A percentile compares a stretch with the other conserved stretches of the same genome.
Conservation (phyloP, 1,284 basidiomycete species). For the Irpex sp. region DNA sequence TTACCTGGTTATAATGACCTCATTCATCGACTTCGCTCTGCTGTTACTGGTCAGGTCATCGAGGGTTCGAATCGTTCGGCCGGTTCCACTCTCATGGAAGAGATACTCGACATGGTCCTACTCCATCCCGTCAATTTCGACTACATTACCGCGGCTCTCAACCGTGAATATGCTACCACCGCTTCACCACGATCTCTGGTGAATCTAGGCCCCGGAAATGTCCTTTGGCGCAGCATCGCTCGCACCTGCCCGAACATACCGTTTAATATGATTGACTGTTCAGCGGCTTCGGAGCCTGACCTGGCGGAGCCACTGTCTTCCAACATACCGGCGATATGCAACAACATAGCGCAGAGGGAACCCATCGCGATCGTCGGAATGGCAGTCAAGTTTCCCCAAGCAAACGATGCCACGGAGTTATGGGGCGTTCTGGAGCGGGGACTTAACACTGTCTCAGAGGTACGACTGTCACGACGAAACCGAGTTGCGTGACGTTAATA, state of each 20-base stretch:
- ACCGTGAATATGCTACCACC: conserved; percentile 19
- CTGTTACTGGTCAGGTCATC: conserved; percentile 40
- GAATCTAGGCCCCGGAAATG: conserved; percentile 54
- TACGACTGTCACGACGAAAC: conserved; percentile 25
- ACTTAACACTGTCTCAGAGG: conserved; percentile 55
- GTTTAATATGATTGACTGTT: conserved; percentile 28
- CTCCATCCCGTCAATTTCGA: conserved; percentile 55
- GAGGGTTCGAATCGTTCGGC: conserved; percentile 12
- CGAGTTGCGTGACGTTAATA: background rate
- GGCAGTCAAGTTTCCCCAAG: conserved; percentile 63
- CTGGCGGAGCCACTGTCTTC: background rate
- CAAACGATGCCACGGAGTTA: conserved; percentile 39
- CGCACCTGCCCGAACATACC: conserved; percentile 27
- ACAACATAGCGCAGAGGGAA: conserved; percentile 34
- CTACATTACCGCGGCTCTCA: conserved; percentile 32
- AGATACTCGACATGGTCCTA: conserved; percentile 57
- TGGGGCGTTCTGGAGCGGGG: conserved; percentile 61
- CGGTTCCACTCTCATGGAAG: conserved; percentile 37
- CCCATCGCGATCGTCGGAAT: conserved; percentile 70
- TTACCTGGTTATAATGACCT: conserved; percentile 49
- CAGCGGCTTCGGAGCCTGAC: conserved; percentile 12
- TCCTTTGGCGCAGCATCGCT: conserved; percentile 39
- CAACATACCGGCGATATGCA: background rate
- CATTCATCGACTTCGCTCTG: conserved; percentile 43
- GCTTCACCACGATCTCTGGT: conserved; percentile 32